Percentiles rank a stretch among this genome's conserved stretches.
These are phyloP conservation scores for Scedosporium apiospermum DNA, from an alignment of 2,329 filamentous ascomycete genomes.

Conservation along the genomic window DNA sequence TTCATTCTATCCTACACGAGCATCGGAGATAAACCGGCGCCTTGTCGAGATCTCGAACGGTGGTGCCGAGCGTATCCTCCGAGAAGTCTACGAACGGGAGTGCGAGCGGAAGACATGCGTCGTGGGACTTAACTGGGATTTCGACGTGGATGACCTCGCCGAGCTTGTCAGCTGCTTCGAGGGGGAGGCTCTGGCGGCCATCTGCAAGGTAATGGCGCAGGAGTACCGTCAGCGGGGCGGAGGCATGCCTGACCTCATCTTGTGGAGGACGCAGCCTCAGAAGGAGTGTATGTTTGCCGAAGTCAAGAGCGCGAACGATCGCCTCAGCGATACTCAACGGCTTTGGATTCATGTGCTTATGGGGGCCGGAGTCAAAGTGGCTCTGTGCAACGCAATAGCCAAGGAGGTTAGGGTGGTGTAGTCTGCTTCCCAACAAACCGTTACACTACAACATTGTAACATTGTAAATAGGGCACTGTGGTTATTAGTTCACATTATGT, in stretches of 20 bases:
- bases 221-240: slow-evolving; percentile 82
- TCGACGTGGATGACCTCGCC: slow-evolving; percentile 64
- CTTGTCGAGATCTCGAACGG: slow-evolving; percentile 85
- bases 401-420: slow-evolving; percentile 37
- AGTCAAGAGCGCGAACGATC: slow-evolving; percentile 81
- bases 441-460: no score
- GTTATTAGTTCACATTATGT: no score
- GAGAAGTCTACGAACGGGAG: slow-evolving; percentile 58
- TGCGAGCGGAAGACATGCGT: slow-evolving; percentile 67
- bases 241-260: slow-evolving; percentile 84
- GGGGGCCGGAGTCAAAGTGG: slow-evolving; percentile 75
- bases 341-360: slow-evolving; percentile 94
- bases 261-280: slow-evolving; percentile 54
- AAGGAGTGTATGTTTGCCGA: slow-evolving; percentile 65
- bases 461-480: no score
- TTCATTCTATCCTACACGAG: slow-evolving; percentile 77
- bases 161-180: slow-evolving; percentile 73
- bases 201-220: slow-evolving; percentile 92
- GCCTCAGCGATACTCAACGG: slow-evolving; percentile 88
- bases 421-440: slow-evolving; percentile 13
- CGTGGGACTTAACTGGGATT: slow-evolving; percentile 89
- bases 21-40: slow-evolving; percentile 80
- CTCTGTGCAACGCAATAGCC: slow-evolving; percentile 60
- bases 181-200: slow-evolving; percentile 66
- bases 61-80: slow-evolving; percentile 56